phyloP scores from a whole-genome alignment of 164 flowering plant species.

The Kingdonia uniflora region DNA sequence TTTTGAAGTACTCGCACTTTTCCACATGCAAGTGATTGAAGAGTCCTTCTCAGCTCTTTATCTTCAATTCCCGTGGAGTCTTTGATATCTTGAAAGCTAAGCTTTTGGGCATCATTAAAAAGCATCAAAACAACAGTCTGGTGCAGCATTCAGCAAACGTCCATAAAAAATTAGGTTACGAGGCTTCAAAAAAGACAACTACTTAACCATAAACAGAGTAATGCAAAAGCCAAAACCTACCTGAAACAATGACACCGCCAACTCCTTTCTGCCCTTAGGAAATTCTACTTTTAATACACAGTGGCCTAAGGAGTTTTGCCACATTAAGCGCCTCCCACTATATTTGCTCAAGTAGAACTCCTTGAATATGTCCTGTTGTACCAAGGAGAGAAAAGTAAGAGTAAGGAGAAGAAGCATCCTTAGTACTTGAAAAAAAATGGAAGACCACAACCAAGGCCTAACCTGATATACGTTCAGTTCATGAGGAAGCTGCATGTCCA shows the following conservation, averaged over 20 bases:
- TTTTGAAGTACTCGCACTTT: conserved; percentile 82
- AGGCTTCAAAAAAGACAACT: too few relatives aligned
- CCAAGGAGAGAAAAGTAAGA: neutral
- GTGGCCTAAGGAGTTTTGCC: conserved; percentile 93
- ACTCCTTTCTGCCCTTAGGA: conserved; percentile 85
- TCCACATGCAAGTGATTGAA: conserved; percentile 89
- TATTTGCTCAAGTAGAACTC: conserved; percentile 88
- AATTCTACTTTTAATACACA: conserved; percentile 82
- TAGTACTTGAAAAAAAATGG: neutral
- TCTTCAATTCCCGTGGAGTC: conserved; percentile 86
- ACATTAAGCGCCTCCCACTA: conserved; percentile 89
- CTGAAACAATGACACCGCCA: conserved; percentile 91
- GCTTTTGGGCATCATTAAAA: conserved; percentile 73
- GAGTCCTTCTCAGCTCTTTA: conserved; percentile 77
- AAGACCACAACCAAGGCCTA: neutral
- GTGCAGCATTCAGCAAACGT: conserved; percentile 5
- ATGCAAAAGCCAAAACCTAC: conserved; percentile 22
- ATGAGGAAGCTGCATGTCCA: conserved; percentile 89
- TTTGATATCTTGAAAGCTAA: conserved; percentile 74
- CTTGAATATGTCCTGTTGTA: conserved; percentile 73
- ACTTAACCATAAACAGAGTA: too few relatives aligned
- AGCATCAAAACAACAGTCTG: conserved; percentile 90
- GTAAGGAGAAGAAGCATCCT: too few relatives aligned
- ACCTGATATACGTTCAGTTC: conserved; percentile 91
- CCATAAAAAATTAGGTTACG: conserved; percentile 4